Percentiles rank a stretch among this genome's conserved stretches.
Evolutionary conservation across 129 eudicot genomes (phyloP).

Genomic region (Centrapalus pauciflorus): DNA sequence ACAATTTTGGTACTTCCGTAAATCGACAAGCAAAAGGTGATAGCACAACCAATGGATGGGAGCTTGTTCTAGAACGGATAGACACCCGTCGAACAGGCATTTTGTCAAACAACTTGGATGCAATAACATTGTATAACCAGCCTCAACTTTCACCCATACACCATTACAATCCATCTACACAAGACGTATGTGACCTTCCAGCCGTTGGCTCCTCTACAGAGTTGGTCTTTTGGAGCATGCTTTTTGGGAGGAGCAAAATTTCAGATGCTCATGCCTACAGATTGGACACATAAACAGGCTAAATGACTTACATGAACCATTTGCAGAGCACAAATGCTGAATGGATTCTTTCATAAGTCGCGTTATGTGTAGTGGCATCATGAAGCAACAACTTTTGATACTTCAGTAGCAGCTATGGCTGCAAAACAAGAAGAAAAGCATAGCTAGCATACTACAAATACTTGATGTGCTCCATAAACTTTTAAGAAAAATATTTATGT

Average conservation of each 20-base stretch:
- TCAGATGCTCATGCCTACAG: background rate
- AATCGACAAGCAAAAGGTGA: background rate
- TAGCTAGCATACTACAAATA: slow-evolving; percentile 25
- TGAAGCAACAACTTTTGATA: slow-evolving; percentile 33
- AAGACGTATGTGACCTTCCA: slow-evolving; percentile 17
- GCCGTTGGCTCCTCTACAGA: background rate
- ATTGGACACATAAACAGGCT: background rate
- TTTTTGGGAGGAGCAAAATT: background rate
- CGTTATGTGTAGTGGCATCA: slow-evolving; percentile 9
- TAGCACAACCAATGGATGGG: no score
- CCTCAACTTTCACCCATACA: slow-evolving; percentile 4
- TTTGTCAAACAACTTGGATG: background rate
- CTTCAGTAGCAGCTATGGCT: slow-evolving; percentile 45
- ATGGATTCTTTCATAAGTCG: no score
- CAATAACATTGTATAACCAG: slow-evolving; percentile 1
- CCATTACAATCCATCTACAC: slow-evolving; percentile 52
- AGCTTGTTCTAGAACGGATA: slow-evolving; percentile 32
- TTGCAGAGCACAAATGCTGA: no score
- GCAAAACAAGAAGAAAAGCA: slow-evolving; percentile 50
- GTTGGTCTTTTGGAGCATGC: background rate
- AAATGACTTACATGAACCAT: slow-evolving; percentile 20
- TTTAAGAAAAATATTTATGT: background rate
- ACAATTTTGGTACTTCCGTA: background rate
- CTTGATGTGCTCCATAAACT: background rate
- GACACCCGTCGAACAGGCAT: slow-evolving; percentile 12